phyloP scores from a whole-genome alignment of 2,329 filamentous ascomycete species.

The Colletotrichum sp. region DNA sequence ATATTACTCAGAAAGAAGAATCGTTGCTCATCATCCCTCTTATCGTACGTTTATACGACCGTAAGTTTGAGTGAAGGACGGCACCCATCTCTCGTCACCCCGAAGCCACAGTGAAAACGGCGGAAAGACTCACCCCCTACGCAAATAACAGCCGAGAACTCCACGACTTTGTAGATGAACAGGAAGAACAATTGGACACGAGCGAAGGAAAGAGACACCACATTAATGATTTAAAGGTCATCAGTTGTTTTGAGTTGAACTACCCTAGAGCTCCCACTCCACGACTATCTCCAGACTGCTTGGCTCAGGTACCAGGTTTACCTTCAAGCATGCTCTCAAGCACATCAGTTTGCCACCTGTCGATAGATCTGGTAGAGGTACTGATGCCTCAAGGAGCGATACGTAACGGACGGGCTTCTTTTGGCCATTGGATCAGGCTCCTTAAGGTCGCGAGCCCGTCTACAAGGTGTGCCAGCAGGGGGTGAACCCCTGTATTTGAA shows the following conservation, averaged over 20 bases:
- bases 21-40: not conserved
- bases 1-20: not conserved
- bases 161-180: too few species aligned
- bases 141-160: too few species aligned
- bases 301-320: not conserved
- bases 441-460: not conserved
- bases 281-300: not conserved
- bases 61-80: too few species aligned
- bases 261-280: accelerated
- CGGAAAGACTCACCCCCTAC: too few species aligned
- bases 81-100: too few species aligned
- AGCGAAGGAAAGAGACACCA: too few species aligned
- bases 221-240: not conserved
- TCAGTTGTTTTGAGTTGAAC: not conserved
- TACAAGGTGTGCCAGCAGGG: too few species aligned
- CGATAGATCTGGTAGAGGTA: too few species aligned
- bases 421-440: not conserved
- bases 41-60: not conserved
- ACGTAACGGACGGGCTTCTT: not conserved
- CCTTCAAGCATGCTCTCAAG: too few species aligned
- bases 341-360: too few species aligned
- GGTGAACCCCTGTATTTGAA: not conserved
- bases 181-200: too few species aligned
- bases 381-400: accelerated
- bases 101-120: too few species aligned